Percentiles rank a stretch among this genome's conserved stretches.
Conservation (phyloP, 1,284 basidiomycete genomes). For the Xerocomus amazonicus region DNA sequence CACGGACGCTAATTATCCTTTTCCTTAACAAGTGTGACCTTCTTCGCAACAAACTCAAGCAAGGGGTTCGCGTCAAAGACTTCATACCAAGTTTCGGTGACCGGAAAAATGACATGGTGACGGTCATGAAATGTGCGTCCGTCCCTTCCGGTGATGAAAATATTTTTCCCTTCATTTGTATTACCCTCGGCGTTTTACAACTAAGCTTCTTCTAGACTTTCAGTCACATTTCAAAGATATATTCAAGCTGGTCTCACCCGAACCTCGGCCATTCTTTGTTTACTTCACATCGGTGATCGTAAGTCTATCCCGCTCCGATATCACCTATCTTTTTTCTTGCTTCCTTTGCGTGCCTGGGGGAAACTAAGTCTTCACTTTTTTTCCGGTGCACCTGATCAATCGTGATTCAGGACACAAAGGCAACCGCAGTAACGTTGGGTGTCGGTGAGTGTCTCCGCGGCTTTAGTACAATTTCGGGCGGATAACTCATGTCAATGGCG, state of each 20-base stretch:
- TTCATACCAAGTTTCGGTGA: slow-evolving; percentile 62
- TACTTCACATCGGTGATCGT: slow-evolving; percentile 75
- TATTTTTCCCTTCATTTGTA: slow-evolving; percentile 14
- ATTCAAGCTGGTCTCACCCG: slow-evolving; percentile 52
- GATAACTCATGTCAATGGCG: slow-evolving; percentile 5
- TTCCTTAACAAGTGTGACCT: slow-evolving; percentile 68
- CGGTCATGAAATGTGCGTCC: slow-evolving; percentile 57
- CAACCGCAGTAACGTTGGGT: slow-evolving; percentile 62
- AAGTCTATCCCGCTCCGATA: slow-evolving; percentile 16
- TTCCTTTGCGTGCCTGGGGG: slow-evolving; percentile 6
- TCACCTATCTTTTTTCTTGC: neutral
- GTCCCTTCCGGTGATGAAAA: neutral
- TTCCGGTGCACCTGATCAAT: slow-evolving; percentile 6
- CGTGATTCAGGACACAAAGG: slow-evolving; percentile 54
- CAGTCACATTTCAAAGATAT: slow-evolving; percentile 67
- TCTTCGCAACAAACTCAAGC: slow-evolving; percentile 60
- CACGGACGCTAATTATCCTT: slow-evolving; percentile 56
- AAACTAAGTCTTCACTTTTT: neutral
- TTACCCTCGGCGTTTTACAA: slow-evolving; percentile 8
- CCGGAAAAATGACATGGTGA: slow-evolving; percentile 52
- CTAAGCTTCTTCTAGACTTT: slow-evolving; percentile 43
- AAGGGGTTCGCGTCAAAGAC: slow-evolving; percentile 57
- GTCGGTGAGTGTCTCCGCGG: slow-evolving; percentile 43
- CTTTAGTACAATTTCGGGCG: slow-evolving; percentile 1
- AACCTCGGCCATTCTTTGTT: slow-evolving; percentile 62